Conservation (phyloP, 306 rosid species). For the Carpinus viminea region DNA sequence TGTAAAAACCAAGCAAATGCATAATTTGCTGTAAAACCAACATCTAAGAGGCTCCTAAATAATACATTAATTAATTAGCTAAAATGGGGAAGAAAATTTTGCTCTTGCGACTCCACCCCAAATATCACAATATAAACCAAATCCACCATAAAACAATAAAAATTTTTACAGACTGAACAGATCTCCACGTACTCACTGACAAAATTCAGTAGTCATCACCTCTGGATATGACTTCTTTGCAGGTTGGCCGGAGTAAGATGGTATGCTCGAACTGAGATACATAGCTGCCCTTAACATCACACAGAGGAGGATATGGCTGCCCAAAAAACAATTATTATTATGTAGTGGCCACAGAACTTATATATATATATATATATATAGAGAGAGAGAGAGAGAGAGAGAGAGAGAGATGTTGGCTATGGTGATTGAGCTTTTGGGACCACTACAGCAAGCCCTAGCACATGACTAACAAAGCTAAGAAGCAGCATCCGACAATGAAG, state of each 20-base stretch:
- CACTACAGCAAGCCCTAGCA: not conserved
- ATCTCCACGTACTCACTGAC: not conserved
- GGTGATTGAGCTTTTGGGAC: not conserved
- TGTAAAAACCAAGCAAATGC: no score
- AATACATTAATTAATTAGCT: no score
- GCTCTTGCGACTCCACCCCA: no score
- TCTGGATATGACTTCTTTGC: conserved; percentile 98
- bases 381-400: no score
- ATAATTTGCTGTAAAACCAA: no score
- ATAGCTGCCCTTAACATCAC: conserved; percentile 88
- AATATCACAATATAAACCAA: not conserved
- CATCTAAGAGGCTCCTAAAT: no score
- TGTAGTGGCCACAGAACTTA: not conserved
- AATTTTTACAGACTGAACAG: not conserved
- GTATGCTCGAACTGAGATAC: conserved; percentile 97
- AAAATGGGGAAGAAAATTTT: no score
- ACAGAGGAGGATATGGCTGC: conserved; percentile 88
- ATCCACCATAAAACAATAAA: not conserved
- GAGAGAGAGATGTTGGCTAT: no score
- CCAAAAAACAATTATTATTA: not conserved
- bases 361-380: no score
- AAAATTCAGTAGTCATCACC: conserved; percentile 70
- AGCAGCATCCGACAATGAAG: no score
- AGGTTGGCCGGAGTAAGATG: conserved; percentile 86
- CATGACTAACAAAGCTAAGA: no score